A percentile compares a stretch with the other conserved stretches of the same genome.
phyloP scores from a whole-genome alignment of 140 eudicot genomes.

The Cichorium intybus region DNA sequence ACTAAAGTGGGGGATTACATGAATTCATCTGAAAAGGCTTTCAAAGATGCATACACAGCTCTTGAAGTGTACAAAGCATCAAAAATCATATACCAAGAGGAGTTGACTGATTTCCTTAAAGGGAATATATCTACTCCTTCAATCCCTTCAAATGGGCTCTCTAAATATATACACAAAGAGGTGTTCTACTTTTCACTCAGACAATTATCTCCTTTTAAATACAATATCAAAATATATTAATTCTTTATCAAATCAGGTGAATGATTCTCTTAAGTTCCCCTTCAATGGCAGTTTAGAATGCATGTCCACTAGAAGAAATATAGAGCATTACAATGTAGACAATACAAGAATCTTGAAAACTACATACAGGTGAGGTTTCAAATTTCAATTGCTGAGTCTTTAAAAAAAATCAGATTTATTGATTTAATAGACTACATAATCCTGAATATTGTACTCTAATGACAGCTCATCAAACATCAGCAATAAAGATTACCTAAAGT shows the following conservation, averaged over 20 bases:
- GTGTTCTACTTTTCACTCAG: constrained; percentile 28
- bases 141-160: constrained; percentile 37
- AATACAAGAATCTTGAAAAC: constrained; percentile 64
- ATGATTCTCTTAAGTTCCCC: too few relatives aligned
- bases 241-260: too few relatives aligned
- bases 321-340: too few relatives aligned
- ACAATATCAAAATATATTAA: too few relatives aligned
- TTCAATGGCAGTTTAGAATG: too few relatives aligned
- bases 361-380: constrained; percentile 52
- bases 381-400: neutral
- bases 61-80: constrained; percentile 67
- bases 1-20: too few relatives aligned
- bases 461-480: constrained; percentile 56
- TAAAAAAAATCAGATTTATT: neutral
- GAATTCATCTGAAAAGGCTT: constrained; percentile 40
- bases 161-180: constrained; percentile 40
- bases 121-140: constrained; percentile 21
- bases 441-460: constrained; percentile 5
- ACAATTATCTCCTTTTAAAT: constrained; percentile 7
- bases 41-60: constrained; percentile 42
- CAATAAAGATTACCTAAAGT: constrained; percentile 47
- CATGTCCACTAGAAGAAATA: too few relatives aligned
- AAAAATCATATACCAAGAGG: constrained; percentile 46
- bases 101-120: constrained; percentile 41
- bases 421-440: neutral